These are phyloP conservation scores for Colletotrichum destructivum DNA, from an alignment of 2,329 filamentous ascomycete species.

Conservation along the genomic window DNA sequence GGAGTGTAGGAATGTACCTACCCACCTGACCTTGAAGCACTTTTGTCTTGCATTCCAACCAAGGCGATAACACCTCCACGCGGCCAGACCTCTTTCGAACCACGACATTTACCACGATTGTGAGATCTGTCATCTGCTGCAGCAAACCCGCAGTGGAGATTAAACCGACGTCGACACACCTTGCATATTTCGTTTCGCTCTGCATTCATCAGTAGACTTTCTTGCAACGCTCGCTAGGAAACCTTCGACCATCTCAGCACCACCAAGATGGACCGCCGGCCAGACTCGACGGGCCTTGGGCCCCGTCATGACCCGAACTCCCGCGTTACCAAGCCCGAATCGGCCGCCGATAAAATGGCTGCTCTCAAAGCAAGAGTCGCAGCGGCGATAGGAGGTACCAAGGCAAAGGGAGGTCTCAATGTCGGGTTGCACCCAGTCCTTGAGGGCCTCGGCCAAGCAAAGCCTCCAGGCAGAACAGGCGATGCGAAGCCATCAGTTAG, in stretches of 20 bases:
- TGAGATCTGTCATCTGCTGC: neutral
- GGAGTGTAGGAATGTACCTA: neutral
- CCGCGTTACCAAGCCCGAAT: slow-evolving; percentile 69
- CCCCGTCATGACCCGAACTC: slow-evolving; percentile 70
- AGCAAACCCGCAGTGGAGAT: neutral
- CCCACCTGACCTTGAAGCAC: neutral
- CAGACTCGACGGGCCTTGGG: slow-evolving; percentile 66
- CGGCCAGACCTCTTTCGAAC: neutral
- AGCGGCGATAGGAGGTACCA: slow-evolving; percentile 76
- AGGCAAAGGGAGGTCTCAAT: slow-evolving; percentile 77
- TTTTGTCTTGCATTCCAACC: neutral
- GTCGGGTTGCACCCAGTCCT: slow-evolving; percentile 85
- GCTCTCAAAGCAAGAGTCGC: slow-evolving; percentile 86
- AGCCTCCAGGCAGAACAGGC: slow-evolving; percentile 57
- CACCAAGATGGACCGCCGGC: slow-evolving; percentile 66
- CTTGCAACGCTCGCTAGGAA: neutral
- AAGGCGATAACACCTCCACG: neutral
- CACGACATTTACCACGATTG: neutral
- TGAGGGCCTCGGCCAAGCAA: slow-evolving; percentile 67
- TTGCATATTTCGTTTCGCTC: neutral
- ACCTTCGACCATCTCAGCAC: neutral
- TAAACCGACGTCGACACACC: neutral
- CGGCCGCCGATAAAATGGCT: slow-evolving; percentile 77
- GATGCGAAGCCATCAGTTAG: slow-evolving; percentile 44
- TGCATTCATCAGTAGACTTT: neutral